A percentile compares a stretch with the other conserved stretches of the same genome.
Conservation (phyloP, 768 basidiomycete species). For the Tylopilus vinaceipallidus region DNA sequence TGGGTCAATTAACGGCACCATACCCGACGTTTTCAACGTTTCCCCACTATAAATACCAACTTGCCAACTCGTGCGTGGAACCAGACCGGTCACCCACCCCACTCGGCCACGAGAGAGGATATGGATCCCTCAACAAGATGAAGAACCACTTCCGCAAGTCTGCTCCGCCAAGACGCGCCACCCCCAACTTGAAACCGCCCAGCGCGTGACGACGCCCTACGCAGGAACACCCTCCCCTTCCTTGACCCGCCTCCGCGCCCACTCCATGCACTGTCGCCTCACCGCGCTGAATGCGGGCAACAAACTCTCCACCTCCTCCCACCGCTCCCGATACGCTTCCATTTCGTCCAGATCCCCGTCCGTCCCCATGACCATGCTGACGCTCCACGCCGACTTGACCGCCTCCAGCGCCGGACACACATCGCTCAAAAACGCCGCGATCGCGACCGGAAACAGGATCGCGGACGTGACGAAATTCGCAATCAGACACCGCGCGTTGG, state of each 20-base stretch:
- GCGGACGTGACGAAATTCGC: constrained; percentile 23
- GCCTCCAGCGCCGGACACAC: constrained; percentile 18
- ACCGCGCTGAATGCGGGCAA: constrained; percentile 23
- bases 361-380: not conserved
- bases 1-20: too few species aligned
- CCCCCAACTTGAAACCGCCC: too few species aligned
- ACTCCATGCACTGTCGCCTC: constrained; percentile 16
- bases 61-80: too few species aligned
- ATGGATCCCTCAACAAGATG: not conserved
- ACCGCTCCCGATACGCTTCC: constrained; percentile 12
- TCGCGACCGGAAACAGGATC: constrained; percentile 15
- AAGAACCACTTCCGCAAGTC: too few species aligned
- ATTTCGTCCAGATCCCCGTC: constrained; percentile 8
- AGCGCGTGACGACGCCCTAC: too few species aligned
- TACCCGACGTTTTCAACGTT: too few species aligned
- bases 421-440: constrained; percentile 28
- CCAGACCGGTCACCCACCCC: too few species aligned
- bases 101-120: not conserved
- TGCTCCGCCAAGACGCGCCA: too few species aligned
- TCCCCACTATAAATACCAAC: too few species aligned
- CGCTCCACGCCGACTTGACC: constrained; percentile 16
- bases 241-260: not conserved
- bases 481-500: constrained; percentile 3
- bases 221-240: not conserved
- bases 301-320: constrained; percentile 23